Base-by-base conservation (phyloP, 2,329 filamentous ascomycete genomes). In the Paecilomyces sp. region DNA sequence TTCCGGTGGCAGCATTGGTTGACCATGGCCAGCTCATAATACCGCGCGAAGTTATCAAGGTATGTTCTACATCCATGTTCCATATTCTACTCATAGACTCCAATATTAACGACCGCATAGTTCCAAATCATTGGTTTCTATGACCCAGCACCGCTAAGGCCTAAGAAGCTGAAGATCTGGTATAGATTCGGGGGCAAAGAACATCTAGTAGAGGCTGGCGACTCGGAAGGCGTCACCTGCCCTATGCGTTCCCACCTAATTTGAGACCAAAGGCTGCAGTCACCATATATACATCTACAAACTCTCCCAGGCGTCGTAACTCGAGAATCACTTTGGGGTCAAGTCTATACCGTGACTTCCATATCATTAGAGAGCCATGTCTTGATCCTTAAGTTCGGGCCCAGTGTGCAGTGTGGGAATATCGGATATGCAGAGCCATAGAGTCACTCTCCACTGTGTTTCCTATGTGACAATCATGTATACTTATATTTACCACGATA, bases 1-100 rank as follows among this genome's bases (percentile, higher is more conserved):
- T 77, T 33, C 74, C 77, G 4, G 71, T 78, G n/a, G 77, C 76
- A 58, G 74, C 74, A n/a, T 65, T 77, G 57, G 77, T 79, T 12
- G 74, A 78, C 54, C 71, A 70, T 34, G 68, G 74, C 24, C 77
- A 79, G 62, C 64, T 79, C 56, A 65, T 70, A 47, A 73, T 79
- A 30, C 61, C 73, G n/a, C 63, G 67, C 24, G 66, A 70, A 12
- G 68, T 70, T 3, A 61, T 67, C 57, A 78, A 76, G 67, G 76
- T 77, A 58, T 58, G 59, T 58, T 24, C 15, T 33, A n/a, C 36
- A 50, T 24, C 31, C 25, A 28, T 28, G 25, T 28, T 34, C 15
- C 28, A 5, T 18, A 28, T 28, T 28, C 34, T 53, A 22, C 22
- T 22, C 22, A 15, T 28, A 7, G 28, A 22, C 5, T 58, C n/a